These are phyloP conservation scores for Cryphonectria nitschkei DNA, from an alignment of 2,329 filamentous ascomycete species.

Conservation along the genomic window DNA sequence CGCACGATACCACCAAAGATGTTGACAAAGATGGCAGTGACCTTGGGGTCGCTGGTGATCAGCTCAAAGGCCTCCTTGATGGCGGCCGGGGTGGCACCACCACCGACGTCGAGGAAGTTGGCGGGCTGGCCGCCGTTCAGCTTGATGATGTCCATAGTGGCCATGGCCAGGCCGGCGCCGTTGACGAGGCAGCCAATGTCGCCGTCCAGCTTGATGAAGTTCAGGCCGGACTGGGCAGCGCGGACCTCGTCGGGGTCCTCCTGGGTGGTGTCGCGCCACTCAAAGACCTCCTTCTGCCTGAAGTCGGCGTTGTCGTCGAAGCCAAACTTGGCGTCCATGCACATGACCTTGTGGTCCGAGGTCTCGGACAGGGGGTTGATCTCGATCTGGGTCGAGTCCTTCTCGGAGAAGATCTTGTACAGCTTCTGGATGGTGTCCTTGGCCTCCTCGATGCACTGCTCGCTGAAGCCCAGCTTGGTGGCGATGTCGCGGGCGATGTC, in stretches of 20 bases:
- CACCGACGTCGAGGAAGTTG: slow-evolving; percentile 98
- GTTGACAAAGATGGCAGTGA: slow-evolving; percentile 99
- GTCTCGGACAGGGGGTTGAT: slow-evolving; percentile 99
- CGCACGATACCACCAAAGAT: slow-evolving; percentile 99
- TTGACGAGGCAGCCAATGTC: slow-evolving; percentile 99
- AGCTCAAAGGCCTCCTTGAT: slow-evolving; percentile 98
- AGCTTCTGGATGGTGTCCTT: slow-evolving; percentile 98
- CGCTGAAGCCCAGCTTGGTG: slow-evolving; percentile 91
- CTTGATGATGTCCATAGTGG: slow-evolving; percentile 99
- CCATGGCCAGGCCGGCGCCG: slow-evolving; percentile 98
- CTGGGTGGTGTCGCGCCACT: slow-evolving; percentile 90
- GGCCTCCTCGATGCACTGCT: slow-evolving; percentile 95
- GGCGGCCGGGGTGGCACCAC: slow-evolving; percentile 93
- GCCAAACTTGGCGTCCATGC: slow-evolving; percentile 98
- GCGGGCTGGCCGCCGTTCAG: slow-evolving; percentile 94
- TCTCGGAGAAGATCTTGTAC: slow-evolving; percentile 98
- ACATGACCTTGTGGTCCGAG: slow-evolving; percentile 95
- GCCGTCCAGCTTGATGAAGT: slow-evolving; percentile 99
- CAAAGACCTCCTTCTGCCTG: slow-evolving; percentile 95
- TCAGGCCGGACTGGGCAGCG: slow-evolving; percentile 90
- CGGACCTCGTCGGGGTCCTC: slow-evolving; percentile 98
- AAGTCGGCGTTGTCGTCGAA: slow-evolving; percentile 99
- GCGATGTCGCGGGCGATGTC: slow-evolving; percentile 91
- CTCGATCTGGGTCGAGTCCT: slow-evolving; percentile 98
- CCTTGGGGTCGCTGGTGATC: slow-evolving; percentile 97